Evolutionary conservation across 257 asterid species (phyloP).

Genomic region (Solanum dulcamara): DNA sequence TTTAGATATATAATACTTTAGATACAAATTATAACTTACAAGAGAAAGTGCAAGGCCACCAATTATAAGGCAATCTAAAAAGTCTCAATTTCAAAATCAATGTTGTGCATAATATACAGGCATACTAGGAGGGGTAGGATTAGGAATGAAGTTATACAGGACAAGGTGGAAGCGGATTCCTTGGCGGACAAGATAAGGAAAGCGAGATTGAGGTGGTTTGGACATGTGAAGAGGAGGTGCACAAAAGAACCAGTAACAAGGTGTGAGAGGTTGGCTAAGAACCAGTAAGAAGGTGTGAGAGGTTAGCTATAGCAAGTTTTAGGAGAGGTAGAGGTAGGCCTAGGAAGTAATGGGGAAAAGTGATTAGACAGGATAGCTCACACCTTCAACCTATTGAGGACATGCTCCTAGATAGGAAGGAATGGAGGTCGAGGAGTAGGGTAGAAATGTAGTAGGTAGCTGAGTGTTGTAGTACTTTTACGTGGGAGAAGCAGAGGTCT

Average conservation of each 20-base stretch:
- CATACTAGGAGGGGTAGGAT: neutral
- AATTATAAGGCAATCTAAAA: neutral
- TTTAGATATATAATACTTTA: neutral
- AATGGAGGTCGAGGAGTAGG: neutral
- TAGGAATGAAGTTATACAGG: neutral
- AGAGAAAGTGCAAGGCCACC: neutral
- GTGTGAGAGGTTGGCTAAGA: no score
- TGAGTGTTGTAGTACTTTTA: neutral
- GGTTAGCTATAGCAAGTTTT: neutral
- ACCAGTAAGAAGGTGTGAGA: neutral
- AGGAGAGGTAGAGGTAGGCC: neutral
- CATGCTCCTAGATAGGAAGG: neutral
- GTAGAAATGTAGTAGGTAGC: neutral
- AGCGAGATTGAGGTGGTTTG: neutral
- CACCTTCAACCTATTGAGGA: neutral
- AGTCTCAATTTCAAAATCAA: neutral
- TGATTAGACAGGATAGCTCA: neutral
- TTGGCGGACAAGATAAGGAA: neutral
- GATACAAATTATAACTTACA: neutral
- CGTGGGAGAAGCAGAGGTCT: neutral
- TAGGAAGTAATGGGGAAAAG: neutral
- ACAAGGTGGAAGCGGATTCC: neutral
- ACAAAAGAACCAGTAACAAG: neutral
- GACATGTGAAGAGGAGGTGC: neutral
- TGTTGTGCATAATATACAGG: neutral